Evolutionary conservation across 306 rosid species (phyloP), one percentile per base, ranked within the genome.

Genomic region (Quercus engelmannii): DNA sequence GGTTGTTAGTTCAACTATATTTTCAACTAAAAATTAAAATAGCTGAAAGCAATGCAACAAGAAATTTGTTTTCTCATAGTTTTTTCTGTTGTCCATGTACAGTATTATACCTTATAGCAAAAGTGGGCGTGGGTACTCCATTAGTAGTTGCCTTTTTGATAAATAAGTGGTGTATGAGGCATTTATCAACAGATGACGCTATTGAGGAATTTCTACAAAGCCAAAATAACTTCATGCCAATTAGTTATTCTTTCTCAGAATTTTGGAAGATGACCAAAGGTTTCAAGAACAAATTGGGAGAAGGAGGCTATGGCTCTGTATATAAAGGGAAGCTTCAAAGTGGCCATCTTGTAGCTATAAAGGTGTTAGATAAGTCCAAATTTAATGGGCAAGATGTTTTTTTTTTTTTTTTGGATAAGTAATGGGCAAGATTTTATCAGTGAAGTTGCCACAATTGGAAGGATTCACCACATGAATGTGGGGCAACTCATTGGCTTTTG

Each of bases 351-450:
- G 69, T 77, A 43, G 76, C 72, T 2, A 9, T 77, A 14, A 82
- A 73, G 65, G 26, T 81, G 74, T 55, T 70, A 55, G 59, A 33
- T 19, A 67, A 77, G 33, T 41, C 75, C 2, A 77, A 65, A 4
- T 19, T 0, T 41, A 73, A 82, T 55, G 85, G 85, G 17, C 82
- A 82, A 64, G 82, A 82, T 1, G n/a, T n/a, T 77, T 81, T 35
- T 23, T 23, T 23, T 23, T 23, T 23, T 23, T 23, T 23, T 23
- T 23, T 23, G 1, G 25, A 23, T 23, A 23, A 23, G 25, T 41
- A 73, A 82, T 55, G 85, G 85, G 11, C 82, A 82, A 64, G 82
- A 82, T 1, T 77, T 81, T 35, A 81, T 75, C 1, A 71, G 15
- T 51, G 82, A 49, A 59, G 77, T 72, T 12, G 68, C 41, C 2